phyloP scores from a whole-genome alignment of 305 asterid genomes.

The Fraxinus sp. region DNA sequence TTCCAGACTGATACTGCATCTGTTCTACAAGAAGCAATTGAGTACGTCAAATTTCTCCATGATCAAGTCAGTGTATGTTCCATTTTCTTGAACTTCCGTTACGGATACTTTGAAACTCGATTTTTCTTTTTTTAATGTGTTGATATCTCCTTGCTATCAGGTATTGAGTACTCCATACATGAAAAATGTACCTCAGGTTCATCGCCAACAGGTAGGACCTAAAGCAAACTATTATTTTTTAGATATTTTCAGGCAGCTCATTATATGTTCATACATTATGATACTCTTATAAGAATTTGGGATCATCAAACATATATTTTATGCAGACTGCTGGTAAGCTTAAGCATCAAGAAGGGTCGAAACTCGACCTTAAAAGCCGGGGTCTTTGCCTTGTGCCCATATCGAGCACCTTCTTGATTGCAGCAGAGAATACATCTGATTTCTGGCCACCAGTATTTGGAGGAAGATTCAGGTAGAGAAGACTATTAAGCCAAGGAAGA shows the following conservation, averaged over 20 bases:
- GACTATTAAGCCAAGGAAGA: not conserved
- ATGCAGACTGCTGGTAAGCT: constrained; percentile 35
- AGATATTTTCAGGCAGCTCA: not conserved
- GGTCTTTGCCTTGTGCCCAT: constrained; percentile 84
- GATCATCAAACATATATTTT: not conserved
- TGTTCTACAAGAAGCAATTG: constrained; percentile 87
- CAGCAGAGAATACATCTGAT: constrained; percentile 60
- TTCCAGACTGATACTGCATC: constrained; percentile 91
- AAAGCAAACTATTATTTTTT: not conserved
- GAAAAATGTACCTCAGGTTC: constrained; percentile 38
- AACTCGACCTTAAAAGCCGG: constrained; percentile 52
- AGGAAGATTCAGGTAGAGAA: constrained; percentile 50
- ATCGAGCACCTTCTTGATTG: constrained; percentile 74
- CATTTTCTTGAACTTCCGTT: not conserved
- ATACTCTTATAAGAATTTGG: not conserved
- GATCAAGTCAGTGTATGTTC: constrained; percentile 77
- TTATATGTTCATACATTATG: not conserved
- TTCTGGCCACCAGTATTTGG: constrained; percentile 75
- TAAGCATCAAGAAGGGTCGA: constrained; percentile 39
- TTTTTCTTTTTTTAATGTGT: not conserved
- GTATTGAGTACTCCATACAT: constrained; percentile 50
- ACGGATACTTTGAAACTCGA: not conserved
- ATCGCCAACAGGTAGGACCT: constrained; percentile 43
- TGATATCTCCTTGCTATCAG: constrained; percentile 29
- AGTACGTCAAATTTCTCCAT: constrained; percentile 79